These are phyloP conservation scores for Eucalyptus pumila DNA, from an alignment of 345 rosid genomes.

Conservation along the genomic window DNA sequence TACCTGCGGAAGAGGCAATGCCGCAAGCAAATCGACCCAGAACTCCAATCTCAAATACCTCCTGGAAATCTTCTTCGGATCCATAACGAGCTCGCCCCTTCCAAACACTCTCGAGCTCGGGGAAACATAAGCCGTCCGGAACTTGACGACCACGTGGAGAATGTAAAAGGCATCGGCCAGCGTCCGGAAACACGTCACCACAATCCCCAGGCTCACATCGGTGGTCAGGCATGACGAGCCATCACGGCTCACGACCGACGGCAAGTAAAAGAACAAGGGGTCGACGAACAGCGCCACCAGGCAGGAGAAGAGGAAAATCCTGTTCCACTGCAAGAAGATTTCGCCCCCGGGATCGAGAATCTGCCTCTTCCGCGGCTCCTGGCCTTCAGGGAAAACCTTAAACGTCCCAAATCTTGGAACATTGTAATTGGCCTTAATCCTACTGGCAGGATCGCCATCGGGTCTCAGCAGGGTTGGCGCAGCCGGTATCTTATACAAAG, in stretches of 20 bases:
- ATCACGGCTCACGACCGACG: constrained; percentile 19
- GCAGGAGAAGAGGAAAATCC: constrained; percentile 68
- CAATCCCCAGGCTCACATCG: constrained; percentile 57
- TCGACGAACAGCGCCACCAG: constrained; percentile 72
- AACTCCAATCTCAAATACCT: constrained; percentile 65
- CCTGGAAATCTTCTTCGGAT: constrained; percentile 48
- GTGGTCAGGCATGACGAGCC: constrained; percentile 43
- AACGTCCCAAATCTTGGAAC: constrained; percentile 29
- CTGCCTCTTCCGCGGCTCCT: constrained; percentile 21
- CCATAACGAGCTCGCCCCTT: constrained; percentile 73
- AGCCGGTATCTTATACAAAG: constrained; percentile 27
- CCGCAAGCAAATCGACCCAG: constrained; percentile 52
- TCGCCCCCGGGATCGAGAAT: constrained; percentile 73
- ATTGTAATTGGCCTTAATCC: background rate
- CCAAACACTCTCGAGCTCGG: constrained; percentile 74
- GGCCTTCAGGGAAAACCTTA: constrained; percentile 49
- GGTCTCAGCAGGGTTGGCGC: constrained; percentile 14
- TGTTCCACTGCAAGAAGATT: constrained; percentile 41
- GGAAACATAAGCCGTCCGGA: constrained; percentile 70
- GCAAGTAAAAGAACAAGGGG: constrained; percentile 75
- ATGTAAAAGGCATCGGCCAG: constrained; percentile 60
- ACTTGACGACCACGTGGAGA: constrained; percentile 51
- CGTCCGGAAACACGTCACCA: constrained; percentile 54
- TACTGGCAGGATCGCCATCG: constrained; percentile 6
- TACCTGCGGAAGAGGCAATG: constrained; percentile 87